A percentile compares a stretch with the other conserved stretches of the same genome.
phyloP scores from a whole-genome alignment of 257 asterid genomes.

The Echium plantagineum region DNA sequence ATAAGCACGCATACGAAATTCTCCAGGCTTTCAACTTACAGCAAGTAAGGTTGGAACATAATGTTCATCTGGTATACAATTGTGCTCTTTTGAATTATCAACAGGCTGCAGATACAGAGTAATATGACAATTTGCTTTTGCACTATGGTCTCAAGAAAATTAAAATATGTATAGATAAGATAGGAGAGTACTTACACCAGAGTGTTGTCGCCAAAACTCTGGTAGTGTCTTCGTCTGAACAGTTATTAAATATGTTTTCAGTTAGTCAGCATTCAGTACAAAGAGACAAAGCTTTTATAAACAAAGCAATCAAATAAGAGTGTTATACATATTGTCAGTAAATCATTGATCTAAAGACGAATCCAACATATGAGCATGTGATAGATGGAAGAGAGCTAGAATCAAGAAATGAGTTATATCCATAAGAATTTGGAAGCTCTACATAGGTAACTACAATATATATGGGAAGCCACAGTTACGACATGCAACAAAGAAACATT shows the following conservation, averaged over 20 bases:
- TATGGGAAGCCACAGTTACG: neutral
- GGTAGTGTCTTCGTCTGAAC: slow-evolving; percentile 84
- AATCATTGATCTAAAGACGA: no score
- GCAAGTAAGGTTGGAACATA: slow-evolving; percentile 89
- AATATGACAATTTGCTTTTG: slow-evolving; percentile 2
- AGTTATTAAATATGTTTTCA: slow-evolving; percentile 7
- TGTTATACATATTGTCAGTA: no score
- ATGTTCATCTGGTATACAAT: slow-evolving; percentile 98
- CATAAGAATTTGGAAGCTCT: neutral
- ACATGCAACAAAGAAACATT: neutral
- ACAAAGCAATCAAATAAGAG: no score
- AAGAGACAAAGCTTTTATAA: no score
- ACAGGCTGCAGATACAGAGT: slow-evolving; percentile 53
- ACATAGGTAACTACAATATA: no score
- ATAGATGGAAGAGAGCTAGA: neutral
- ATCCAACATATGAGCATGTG: neutral
- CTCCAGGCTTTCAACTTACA: slow-evolving; percentile 33
- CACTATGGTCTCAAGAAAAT: neutral
- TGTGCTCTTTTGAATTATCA: slow-evolving; percentile 69
- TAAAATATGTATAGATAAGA: neutral
- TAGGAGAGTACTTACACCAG: slow-evolving; percentile 50
- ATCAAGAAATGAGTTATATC: no score
- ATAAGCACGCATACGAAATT: neutral
- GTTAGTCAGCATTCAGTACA: slow-evolving; percentile 7
- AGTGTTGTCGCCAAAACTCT: slow-evolving; percentile 89